phyloP scores from a whole-genome alignment of 441 rosid species.

The Geranium incanum region DNA sequence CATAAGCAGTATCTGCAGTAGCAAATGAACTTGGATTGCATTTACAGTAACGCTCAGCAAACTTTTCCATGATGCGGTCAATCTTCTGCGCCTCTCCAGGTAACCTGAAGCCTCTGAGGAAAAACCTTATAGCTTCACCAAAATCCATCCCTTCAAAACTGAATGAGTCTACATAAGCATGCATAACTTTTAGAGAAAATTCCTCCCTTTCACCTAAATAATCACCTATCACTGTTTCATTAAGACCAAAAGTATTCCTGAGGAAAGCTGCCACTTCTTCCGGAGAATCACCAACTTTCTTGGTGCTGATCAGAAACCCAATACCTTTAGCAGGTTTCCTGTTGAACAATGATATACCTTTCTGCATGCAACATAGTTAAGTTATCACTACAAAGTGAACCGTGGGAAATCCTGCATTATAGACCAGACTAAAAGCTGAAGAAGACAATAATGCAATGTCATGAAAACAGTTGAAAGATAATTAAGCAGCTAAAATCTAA shows the following conservation, averaged over 20 bases:
- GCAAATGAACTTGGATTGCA: constrained; percentile 87
- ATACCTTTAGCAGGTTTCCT: constrained; percentile 92
- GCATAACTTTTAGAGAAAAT: constrained; percentile 82
- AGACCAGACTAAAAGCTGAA: constrained; percentile 8
- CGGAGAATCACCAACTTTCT: constrained; percentile 68
- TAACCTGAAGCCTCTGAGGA: constrained; percentile 82
- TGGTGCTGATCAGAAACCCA: constrained; percentile 64
- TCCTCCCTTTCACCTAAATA: constrained; percentile 97
- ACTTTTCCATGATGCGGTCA: constrained; percentile 97
- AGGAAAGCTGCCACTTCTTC: constrained; percentile 77
- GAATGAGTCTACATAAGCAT: constrained; percentile 91
- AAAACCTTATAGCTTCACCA: constrained; percentile 94
- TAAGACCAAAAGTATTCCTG: constrained; percentile 60
- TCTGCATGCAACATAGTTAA: constrained; percentile 53
- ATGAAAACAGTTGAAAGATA: too few relatives aligned
- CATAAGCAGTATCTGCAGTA: constrained; percentile 96
- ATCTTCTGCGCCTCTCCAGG: constrained; percentile 99
- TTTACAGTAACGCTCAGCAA: constrained; percentile 95
- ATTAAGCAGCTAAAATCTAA: too few relatives aligned
- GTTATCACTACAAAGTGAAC: constrained; percentile 27
- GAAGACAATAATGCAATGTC: background rate
- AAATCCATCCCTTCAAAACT: constrained; percentile 75
- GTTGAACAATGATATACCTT: constrained; percentile 78
- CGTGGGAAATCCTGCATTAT: constrained; percentile 9
- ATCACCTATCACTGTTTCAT: constrained; percentile 87